phyloP scores from a whole-genome alignment of 345 rosid genomes.

The Acer campestre region DNA sequence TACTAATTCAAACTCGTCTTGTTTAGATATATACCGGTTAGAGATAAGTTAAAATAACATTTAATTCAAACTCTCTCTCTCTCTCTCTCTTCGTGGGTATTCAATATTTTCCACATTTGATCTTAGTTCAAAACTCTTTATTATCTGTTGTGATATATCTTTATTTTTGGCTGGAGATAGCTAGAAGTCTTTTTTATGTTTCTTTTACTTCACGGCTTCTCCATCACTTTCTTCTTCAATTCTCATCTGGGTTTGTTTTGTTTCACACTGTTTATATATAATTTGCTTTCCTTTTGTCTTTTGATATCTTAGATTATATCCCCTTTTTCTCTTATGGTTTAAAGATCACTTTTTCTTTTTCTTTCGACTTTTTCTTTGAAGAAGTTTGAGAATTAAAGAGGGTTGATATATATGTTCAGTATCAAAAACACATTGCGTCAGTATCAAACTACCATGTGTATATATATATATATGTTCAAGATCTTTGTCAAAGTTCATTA shows the following conservation, averaged over 20 bases:
- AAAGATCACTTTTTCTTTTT: neutral
- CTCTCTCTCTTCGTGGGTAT: too few species aligned
- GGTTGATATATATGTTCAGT: too few species aligned
- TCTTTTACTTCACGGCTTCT: constrained; percentile 10
- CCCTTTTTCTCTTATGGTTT: neutral
- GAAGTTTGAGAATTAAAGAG: constrained; percentile 6
- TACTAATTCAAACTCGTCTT: too few species aligned
- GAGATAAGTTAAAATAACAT: too few species aligned
- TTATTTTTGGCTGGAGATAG: neutral
- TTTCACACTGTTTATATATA: neutral
- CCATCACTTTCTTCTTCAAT: neutral
- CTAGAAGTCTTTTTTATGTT: neutral
- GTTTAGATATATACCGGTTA: too few species aligned
- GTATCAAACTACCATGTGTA: too few species aligned
- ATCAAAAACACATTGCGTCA: too few species aligned
- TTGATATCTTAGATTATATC: neutral
- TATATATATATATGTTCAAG: too few species aligned
- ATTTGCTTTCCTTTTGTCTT: neutral
- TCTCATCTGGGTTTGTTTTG: constrained; percentile 1
- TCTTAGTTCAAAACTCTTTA: too few species aligned
- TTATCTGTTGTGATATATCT: neutral
- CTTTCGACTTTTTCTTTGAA: neutral
- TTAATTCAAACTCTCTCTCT: too few species aligned
- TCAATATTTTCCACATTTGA: too few species aligned
- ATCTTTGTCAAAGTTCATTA: too few species aligned